Evolutionary conservation across 192 early-diverging fungal species (phyloP).

Genomic region (Coemansia brasiliensis): DNA sequence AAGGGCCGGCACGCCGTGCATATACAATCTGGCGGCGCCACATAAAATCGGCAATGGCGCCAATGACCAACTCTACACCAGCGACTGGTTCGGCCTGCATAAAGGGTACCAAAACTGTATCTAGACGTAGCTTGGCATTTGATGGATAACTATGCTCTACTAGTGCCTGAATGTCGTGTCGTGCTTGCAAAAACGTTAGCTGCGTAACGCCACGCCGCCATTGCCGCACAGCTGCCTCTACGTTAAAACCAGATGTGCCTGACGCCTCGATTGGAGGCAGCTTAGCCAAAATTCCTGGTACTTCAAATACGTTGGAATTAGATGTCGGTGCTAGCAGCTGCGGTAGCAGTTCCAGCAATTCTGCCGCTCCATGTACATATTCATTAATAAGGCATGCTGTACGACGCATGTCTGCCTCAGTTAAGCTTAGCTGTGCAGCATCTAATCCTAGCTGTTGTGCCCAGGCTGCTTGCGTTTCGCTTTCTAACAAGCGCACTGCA

Average conservation of each 20-base stretch:
- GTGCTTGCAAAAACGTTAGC: slow-evolving; percentile 27
- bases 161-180: slow-evolving; percentile 27
- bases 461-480: neutral
- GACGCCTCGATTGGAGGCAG: slow-evolving; percentile 31
- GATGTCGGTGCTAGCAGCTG: neutral
- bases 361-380: slow-evolving; percentile 21
- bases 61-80: slow-evolving; percentile 47
- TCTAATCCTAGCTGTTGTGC: slow-evolving; percentile 16
- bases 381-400: slow-evolving; percentile 21
- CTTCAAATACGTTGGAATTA: slow-evolving; percentile 11
- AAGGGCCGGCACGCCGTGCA: slow-evolving; percentile 22
- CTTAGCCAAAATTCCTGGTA: slow-evolving; percentile 21
- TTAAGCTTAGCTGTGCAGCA: neutral
- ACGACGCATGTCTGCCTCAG: slow-evolving; percentile 35
- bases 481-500: slow-evolving; percentile 17
- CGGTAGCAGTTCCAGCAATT: slow-evolving; percentile 18
- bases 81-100: slow-evolving; percentile 39
- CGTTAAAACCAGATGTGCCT: slow-evolving; percentile 26
- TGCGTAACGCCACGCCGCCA: slow-evolving; percentile 35
- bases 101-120: slow-evolving; percentile 38
- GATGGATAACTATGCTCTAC: slow-evolving; percentile 39
- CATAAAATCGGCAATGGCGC: slow-evolving; percentile 45
- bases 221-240: slow-evolving; percentile 15
- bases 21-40: slow-evolving; percentile 38
- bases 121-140: slow-evolving; percentile 31